These are phyloP conservation scores for Brassica juncea DNA, from an alignment of 345 rosid genomes.

Conservation along the genomic window DNA sequence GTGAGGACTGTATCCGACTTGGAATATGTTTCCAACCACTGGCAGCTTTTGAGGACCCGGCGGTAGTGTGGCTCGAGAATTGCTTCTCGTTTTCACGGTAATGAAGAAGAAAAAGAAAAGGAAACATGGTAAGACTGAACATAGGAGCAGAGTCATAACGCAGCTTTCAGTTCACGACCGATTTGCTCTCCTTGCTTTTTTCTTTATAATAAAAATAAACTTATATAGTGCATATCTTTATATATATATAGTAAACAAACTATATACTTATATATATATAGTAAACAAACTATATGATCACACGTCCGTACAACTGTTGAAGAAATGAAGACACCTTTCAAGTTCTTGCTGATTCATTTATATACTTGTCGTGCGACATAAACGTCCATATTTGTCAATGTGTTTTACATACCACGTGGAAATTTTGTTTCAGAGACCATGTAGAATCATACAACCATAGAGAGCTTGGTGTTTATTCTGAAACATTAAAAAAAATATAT, in stretches of 20 bases:
- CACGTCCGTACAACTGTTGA: neutral
- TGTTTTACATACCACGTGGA: neutral
- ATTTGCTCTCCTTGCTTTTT: neutral
- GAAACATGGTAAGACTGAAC: neutral
- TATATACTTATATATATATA: neutral
- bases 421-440: neutral
- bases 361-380: neutral
- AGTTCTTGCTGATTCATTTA: neutral
- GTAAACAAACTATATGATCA: neutral
- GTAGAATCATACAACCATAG: neutral
- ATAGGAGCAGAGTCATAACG: neutral
- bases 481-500: neutral
- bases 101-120: neutral
- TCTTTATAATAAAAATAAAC: neutral
- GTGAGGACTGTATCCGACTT: constrained; percentile 43
- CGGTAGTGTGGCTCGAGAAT: constrained; percentile 8
- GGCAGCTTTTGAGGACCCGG: constrained; percentile 43
- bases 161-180: neutral
- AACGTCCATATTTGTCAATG: neutral
- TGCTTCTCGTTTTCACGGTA: constrained; percentile 1
- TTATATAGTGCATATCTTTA: neutral
- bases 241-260: neutral
- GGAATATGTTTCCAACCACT: constrained; percentile 49
- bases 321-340: neutral
- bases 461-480: neutral